Evolutionary conservation across 495 filamentous ascomycete species (phyloP), one percentile per base, ranked within the genome.

Genomic region (Chaetomium cochliodes): DNA sequence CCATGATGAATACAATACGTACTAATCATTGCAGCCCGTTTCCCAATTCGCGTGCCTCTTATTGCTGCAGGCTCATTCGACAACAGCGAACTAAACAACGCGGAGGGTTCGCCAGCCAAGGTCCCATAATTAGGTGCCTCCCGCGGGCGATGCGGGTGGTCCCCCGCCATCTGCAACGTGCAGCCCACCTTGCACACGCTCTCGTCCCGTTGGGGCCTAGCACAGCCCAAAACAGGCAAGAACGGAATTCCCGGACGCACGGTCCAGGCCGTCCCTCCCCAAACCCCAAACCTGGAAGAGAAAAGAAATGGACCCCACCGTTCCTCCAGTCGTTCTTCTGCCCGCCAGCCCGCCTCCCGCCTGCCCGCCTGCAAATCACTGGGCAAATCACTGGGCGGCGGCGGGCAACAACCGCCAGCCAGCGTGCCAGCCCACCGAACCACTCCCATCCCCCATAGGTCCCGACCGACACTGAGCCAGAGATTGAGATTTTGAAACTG

Each of bases 261-360:
- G 59, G 37, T 33, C 47, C 59, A 53, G 59, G 42, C 59, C 47
- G 59, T 41, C 49, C 30, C 28, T 51, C 5, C 18, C 39, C 5
- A n/a, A 28, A 33, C 41, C 41, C 11, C 5, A 15, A 22, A 47
- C 44, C 56, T 30, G 28, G 28, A n/a, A n/a, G n/a, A n/a, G n/a
- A n/a, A n/a, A n/a, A n/a, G n/a, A n/a, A n/a, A 30, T 30, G 28
- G 6, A 30, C 28, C 28, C 37, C 33, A 42, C 55, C 20, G 22
- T 58, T 58, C 44, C 37, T 30, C 28, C 28, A 30, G 6, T 30
- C 6, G 28, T 30, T 30, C 28, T n/a, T n/a, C n/a, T n/a, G n/a
- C n/a, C n/a, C n/a, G n/a, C n/a, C n/a, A n/a, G n/a, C n/a, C 30
- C 30, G 7, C 30, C 30, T 3, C 3, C 30, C 30, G 30, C 30